Evolutionary conservation across 2,329 filamentous ascomycete species (phyloP).

Genomic region (Scedosporium boydii): DNA sequence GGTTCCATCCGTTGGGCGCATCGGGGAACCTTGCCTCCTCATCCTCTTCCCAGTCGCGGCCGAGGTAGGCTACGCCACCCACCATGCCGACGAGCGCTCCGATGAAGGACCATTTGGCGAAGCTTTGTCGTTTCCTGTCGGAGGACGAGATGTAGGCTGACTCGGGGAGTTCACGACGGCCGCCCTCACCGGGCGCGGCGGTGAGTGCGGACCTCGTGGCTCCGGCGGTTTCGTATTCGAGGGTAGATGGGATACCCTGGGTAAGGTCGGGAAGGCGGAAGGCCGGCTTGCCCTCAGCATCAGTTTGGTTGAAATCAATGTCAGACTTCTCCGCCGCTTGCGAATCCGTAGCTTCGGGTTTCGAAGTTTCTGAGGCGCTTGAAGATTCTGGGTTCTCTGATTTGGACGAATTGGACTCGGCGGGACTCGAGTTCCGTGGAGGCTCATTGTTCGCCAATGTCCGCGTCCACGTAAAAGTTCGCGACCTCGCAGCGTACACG

Average conservation of each 20-base stretch:
- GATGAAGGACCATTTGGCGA: conserved; percentile 67
- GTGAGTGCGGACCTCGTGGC: conserved; percentile 23
- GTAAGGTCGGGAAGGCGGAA: conserved; percentile 68
- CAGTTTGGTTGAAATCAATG: conserved; percentile 7
- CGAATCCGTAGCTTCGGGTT: conserved; percentile 10
- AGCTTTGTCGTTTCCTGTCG: conserved; percentile 67
- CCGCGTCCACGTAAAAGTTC: conserved; percentile 3
- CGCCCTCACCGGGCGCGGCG: conserved; percentile 21
- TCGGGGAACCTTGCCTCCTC: conserved; percentile 62
- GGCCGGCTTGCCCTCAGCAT: conserved; percentile 8
- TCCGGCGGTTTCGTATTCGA: conserved; percentile 62
- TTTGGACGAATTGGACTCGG: not conserved
- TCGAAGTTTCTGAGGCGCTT: not conserved
- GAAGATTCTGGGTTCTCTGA: not conserved
- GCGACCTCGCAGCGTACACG: not conserved
- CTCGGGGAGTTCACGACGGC: conserved; percentile 53
- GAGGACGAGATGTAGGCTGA: conserved; percentile 84
- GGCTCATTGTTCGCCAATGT: not conserved
- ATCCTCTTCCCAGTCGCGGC: conserved; percentile 78
- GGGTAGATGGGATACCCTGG: conserved; percentile 87
- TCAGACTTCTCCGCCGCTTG: conserved; percentile 6
- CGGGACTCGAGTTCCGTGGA: not conserved
- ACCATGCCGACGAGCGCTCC: conserved; percentile 46
- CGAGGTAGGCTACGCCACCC: conserved; percentile 61
- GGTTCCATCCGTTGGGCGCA: conserved; percentile 70